These are phyloP conservation scores for Scedosporium minutisporum DNA, from an alignment of 2,329 filamentous ascomycete genomes.

Conservation along the genomic window DNA sequence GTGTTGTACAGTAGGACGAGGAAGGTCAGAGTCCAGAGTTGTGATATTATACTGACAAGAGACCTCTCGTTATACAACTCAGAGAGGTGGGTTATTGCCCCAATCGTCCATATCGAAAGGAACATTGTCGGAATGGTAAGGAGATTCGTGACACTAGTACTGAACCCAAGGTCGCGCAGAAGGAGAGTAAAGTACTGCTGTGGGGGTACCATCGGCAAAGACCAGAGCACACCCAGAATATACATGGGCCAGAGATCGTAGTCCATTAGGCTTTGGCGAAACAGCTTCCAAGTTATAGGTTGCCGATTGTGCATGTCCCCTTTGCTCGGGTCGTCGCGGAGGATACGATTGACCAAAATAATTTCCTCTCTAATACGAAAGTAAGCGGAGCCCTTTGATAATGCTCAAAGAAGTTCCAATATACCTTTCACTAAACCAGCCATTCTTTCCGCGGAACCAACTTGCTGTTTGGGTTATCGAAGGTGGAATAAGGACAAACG, in stretches of 20 bases:
- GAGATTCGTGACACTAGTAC: slow-evolving; percentile 44
- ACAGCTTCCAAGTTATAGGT: slow-evolving; percentile 36
- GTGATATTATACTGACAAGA: slow-evolving; percentile 20
- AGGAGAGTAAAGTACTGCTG: slow-evolving; percentile 42
- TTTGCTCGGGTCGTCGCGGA: slow-evolving; percentile 51
- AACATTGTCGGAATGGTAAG: slow-evolving; percentile 39
- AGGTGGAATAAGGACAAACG: slow-evolving; percentile 46
- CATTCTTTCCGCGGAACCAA: slow-evolving; percentile 42
- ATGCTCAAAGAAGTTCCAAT: slow-evolving; percentile 31
- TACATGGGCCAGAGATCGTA: slow-evolving; percentile 51
- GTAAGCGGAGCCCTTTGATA: not conserved
- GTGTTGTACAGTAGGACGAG: slow-evolving; percentile 37
- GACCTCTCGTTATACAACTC: slow-evolving; percentile 40
- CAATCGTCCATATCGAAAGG: slow-evolving; percentile 16
- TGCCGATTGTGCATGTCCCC: slow-evolving; percentile 52
- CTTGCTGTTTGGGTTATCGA: slow-evolving; percentile 41
- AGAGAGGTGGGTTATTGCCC: slow-evolving; percentile 17
- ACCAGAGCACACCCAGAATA: slow-evolving; percentile 34
- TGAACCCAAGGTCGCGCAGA: slow-evolving; percentile 38
- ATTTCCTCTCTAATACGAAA: slow-evolving; percentile 34
- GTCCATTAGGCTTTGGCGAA: slow-evolving; percentile 44
- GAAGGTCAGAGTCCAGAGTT: slow-evolving; percentile 53
- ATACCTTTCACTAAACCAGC: slow-evolving; percentile 47
- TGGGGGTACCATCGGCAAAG: slow-evolving; percentile 36
- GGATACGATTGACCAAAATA: slow-evolving; percentile 50